phyloP scores from a whole-genome alignment of 257 asterid genomes.

The Coffea canephora region DNA sequence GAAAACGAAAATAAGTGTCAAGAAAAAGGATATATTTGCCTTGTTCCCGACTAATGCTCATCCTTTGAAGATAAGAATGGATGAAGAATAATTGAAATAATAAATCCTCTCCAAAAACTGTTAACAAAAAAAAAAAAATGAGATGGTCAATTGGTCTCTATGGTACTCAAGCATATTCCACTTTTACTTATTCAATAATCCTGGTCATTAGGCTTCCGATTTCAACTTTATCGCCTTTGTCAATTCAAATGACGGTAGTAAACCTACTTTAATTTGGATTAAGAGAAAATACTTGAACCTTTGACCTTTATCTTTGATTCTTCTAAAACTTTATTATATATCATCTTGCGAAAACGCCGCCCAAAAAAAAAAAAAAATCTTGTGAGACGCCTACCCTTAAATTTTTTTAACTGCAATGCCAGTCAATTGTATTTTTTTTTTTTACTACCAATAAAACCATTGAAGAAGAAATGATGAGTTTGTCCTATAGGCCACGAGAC shows the following conservation, averaged over 20 bases:
- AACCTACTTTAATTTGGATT: not conserved
- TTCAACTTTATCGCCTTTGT: slow-evolving; percentile 13
- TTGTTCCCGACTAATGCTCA: not conserved
- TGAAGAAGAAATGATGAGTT: not conserved
- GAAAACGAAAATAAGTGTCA: no score
- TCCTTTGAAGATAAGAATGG: not conserved
- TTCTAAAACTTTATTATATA: not conserved
- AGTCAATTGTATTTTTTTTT: not conserved
- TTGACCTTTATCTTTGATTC: not conserved
- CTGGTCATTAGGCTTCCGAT: not conserved
- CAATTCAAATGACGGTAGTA: slow-evolving; percentile 1
- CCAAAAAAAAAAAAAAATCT: not conserved
- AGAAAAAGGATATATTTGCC: not conserved
- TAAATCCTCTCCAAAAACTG: no score
- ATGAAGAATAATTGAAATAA: slow-evolving; percentile 10
- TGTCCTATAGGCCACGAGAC: not conserved
- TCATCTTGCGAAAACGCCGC: not conserved
- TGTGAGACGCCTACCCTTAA: not conserved
- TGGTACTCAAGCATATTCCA: not conserved
- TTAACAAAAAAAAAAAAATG: not conserved
- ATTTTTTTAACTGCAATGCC: not conserved
- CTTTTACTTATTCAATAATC: not conserved
- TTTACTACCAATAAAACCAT: not conserved
- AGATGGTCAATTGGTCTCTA: not conserved
- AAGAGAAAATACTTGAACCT: not conserved